Evolutionary conservation across 2,329 filamentous ascomycete genomes (phyloP), one percentile per base, ranked within the genome.

Genomic region (Pseudocercospora macadamiae): DNA sequence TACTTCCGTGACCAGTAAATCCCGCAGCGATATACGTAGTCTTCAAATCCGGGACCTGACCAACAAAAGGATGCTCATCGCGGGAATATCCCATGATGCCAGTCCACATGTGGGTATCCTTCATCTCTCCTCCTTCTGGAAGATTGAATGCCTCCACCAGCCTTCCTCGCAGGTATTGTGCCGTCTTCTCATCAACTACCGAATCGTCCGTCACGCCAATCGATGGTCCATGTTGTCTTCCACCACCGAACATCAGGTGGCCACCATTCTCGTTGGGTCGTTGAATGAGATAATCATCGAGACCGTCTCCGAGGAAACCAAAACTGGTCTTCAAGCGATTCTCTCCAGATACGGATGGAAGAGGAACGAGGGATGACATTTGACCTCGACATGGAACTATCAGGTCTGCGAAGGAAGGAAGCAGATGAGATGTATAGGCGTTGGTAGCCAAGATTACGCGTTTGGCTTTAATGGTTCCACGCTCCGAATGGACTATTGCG

Each of bases 391-490:
- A 86, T 0, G 93, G 93, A 2, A 93, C 84, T 62, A 96, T 89
- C 7, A 92, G 80, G 63, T 87, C 84, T 7, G 83, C 79, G 66
- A 93, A 88, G 30, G 77, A 71, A 0, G 90, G 90, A 1, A 93
- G 76, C 3, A 96, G 80, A 60, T 87, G 82, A 1, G 90, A 90
- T 6, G 91, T 93, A 73, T 96, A 96, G 3, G 80, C 93, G 70
- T 96, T 96, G 0, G 89, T 93, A 3, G 90, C 89, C 14, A 96
- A 82, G 16, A 96, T 80, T 18, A 96, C 84, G 30, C 83, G 81
- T 10, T 78, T 76, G 1, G 91, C 80, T 0, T 72, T 71, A 55
- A 96, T 81, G 39, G 75, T 77, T n/a, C 91, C 92, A 19, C 91
- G 85, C 0, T 91, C 76, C 0, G 80, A 79, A 2, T 70, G 54